Evolutionary conservation across 2,329 filamentous ascomycete species (phyloP), one percentile per base, ranked within the genome.

Genomic region (Alternaria ethzedia): DNA sequence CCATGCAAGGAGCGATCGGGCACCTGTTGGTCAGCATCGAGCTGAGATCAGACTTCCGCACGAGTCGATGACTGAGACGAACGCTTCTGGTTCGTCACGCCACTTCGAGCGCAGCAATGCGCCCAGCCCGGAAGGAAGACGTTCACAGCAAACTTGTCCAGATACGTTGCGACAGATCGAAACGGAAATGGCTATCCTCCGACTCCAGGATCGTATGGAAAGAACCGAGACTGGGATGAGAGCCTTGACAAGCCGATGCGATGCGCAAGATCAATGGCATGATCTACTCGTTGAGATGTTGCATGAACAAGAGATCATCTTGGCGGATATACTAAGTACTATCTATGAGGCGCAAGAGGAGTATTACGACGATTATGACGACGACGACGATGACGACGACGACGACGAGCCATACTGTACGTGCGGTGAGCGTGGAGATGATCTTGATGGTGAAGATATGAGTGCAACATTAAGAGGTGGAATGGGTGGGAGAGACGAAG

Each of bases 401-500:
- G 20, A 36, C 2, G 28, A 36, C 15, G 28, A 7, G 20, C 13
- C 28, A 21, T 52, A 36, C 6, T 41, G 30, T 52, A 36, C 20
- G 2, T 52, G 30, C n/a, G 30, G 20, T 5, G 49, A 36, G 8
- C 13, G 13, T n/a, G 21, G 13, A 17, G 12, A 36, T 23, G 49
- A 23, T 3, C 9, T 36, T 52, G 20, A 10, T n/a, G 11, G 3
- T 15, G 12, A 2, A 11, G 11, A 41, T 17, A 49, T 10, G 25
- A 3, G 23, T 23, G 11, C 11, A 1, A 21, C 3, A 13, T 21
- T 58, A 20, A 32, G 59, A 51, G 47, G 47, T 6, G 54, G 54
- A 13, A 61, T 57, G 59, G 54, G 59, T 25, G 59, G 26, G 20
- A n/a, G 54, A n/a, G 47, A 52, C 44, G 57, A 61, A 23, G 57